Conservation (phyloP, 768 basidiomycete species). For the Suillus placidus region DNA sequence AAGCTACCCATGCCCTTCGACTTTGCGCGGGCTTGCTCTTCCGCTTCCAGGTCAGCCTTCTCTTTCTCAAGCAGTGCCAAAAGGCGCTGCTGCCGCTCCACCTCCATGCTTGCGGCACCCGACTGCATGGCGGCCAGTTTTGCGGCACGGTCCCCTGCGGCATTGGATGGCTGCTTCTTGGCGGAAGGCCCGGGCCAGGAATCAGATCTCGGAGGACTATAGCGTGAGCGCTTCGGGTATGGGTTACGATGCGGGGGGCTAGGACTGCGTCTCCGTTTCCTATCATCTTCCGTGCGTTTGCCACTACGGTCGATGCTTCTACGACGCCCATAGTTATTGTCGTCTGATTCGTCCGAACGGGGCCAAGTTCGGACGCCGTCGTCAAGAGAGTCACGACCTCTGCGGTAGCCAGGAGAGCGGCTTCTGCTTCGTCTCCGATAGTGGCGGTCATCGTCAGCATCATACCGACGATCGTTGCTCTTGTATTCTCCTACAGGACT, state of each 20-base stretch:
- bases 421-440: constrained; percentile 31
- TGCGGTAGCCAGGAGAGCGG: constrained; percentile 31
- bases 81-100: constrained; percentile 74
- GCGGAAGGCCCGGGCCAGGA: constrained; percentile 14
- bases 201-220: constrained; percentile 37
- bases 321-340: constrained; percentile 34
- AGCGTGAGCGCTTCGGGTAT: constrained; percentile 53
- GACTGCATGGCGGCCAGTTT: constrained; percentile 89
- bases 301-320: constrained; percentile 28
- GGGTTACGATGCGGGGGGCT: constrained; percentile 27
- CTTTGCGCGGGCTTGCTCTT: constrained; percentile 66
- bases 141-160: constrained; percentile 66
- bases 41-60: constrained; percentile 73
- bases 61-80: constrained; percentile 72
- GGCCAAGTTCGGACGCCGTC: constrained; percentile 44
- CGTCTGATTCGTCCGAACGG: constrained; percentile 56
- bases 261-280: constrained; percentile 43
- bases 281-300: constrained; percentile 34
- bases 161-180: constrained; percentile 22
- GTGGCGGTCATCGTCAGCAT: constrained; percentile 18
- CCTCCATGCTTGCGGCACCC: constrained; percentile 66
- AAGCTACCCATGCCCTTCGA: constrained; percentile 82
- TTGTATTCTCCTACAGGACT: constrained; percentile 33
- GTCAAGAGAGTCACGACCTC: constrained; percentile 16
- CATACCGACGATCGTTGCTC: constrained; percentile 20